Conservation (phyloP, 768 basidiomycete species). For the Boletus insuetus region DNA sequence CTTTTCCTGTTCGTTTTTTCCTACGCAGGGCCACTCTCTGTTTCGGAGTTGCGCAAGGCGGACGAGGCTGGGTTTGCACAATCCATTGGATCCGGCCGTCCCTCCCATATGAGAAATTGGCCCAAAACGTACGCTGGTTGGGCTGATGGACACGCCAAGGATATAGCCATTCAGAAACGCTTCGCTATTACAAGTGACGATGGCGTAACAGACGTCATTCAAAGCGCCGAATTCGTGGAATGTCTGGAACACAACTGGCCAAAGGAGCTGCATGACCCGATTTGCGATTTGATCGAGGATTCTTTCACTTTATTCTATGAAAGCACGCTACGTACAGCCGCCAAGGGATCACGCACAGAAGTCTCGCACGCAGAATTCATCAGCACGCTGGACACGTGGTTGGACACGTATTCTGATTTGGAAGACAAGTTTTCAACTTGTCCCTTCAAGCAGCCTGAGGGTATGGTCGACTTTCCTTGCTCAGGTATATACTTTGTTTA, state of each 20-base stretch:
- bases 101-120: not conserved
- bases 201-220: too few species aligned
- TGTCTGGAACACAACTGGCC: not conserved
- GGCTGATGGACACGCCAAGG: not conserved
- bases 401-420: not conserved
- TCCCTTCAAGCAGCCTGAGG: not conserved
- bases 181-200: too few species aligned
- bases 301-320: not conserved
- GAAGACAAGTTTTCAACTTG: not conserved
- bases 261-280: not conserved
- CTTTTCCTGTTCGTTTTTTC: slow-evolving; percentile 1
- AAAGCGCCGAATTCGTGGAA: not conserved
- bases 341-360: not conserved
- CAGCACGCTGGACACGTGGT: not conserved
- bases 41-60: not conserved
- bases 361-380: not conserved
- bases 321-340: not conserved
- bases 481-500: too few species aligned
- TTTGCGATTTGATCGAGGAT: not conserved
- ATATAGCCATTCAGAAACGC: too few species aligned
- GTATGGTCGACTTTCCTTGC: too few species aligned
- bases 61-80: not conserved
- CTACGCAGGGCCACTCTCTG: not conserved
- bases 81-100: not conserved
- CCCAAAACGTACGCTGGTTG: not conserved